Conservation (phyloP, 2,329 filamentous ascomycete species). For the Arthrobotrys conoides region DNA sequence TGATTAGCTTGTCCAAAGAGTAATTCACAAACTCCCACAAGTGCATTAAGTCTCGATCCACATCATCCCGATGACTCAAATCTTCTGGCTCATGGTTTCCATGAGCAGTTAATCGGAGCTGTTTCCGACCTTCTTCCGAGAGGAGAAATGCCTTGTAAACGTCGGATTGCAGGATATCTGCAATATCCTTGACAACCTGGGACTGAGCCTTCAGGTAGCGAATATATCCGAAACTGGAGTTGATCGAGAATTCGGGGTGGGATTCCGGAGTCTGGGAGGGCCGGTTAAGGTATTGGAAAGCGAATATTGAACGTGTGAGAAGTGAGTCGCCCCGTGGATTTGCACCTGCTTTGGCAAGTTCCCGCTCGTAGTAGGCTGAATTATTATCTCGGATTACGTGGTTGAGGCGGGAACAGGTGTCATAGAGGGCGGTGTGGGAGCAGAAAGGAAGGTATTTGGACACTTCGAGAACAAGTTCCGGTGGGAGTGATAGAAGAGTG, state of each 20-base stretch:
- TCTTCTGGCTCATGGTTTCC: conserved; percentile 60
- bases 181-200: conserved; percentile 52
- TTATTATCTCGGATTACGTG: conserved; percentile 58
- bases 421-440: conserved; percentile 58
- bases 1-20: conserved; percentile 51
- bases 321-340: conserved; percentile 58
- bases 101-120: conserved; percentile 55
- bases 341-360: conserved; percentile 54
- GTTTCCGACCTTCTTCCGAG: conserved; percentile 53
- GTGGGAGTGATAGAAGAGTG: conserved; percentile 51
- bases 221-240: conserved; percentile 59
- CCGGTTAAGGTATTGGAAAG: conserved; percentile 59
- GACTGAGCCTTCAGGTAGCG: conserved; percentile 53
- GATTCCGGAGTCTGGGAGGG: conserved; percentile 43
- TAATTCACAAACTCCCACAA: conserved; percentile 60
- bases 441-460: conserved; percentile 59
- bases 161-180: conserved; percentile 52
- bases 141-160: conserved; percentile 42
- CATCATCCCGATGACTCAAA: conserved; percentile 49
- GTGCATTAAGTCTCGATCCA: conserved; percentile 60
- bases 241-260: conserved; percentile 45
- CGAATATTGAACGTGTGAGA: conserved; percentile 59
- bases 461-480: conserved; percentile 57
- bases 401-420: conserved; percentile 53
- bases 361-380: conserved; percentile 54